These are phyloP conservation scores for Hyaloscypha hepaticicola DNA, from an alignment of 495 filamentous ascomycete species.

Conservation along the genomic window DNA sequence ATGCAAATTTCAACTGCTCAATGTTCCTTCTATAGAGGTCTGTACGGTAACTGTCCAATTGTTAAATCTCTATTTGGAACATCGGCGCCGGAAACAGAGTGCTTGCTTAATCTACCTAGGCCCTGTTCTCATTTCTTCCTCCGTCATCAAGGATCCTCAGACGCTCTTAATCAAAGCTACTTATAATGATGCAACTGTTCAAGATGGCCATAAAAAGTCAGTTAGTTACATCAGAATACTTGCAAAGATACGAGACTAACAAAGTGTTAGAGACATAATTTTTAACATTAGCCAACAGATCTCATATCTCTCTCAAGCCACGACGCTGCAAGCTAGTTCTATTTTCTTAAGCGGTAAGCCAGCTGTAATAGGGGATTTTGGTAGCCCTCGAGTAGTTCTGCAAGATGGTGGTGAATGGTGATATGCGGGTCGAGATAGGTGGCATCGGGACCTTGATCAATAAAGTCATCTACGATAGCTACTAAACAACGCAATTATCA, in stretches of 20 bases:
- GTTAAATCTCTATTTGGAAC: not conserved
- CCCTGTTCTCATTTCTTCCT: constrained; percentile 36
- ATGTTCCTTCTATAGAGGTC: constrained; percentile 27
- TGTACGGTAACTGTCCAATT: not conserved
- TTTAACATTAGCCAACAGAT: constrained; percentile 30
- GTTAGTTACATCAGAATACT: not conserved
- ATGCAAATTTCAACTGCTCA: constrained; percentile 40
- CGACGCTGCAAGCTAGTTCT: constrained; percentile 25
- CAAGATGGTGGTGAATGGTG: constrained; percentile 60
- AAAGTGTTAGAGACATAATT: constrained; percentile 34
- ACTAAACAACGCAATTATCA: too few species aligned
- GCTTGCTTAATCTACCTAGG: constrained; percentile 23
- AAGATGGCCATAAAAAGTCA: constrained; percentile 35
- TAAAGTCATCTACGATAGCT: not conserved
- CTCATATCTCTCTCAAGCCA: constrained; percentile 19
- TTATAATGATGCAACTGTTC: constrained; percentile 42
- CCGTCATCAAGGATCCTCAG: constrained; percentile 15
- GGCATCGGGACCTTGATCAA: constrained; percentile 27
- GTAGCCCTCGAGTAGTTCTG: constrained; percentile 55
- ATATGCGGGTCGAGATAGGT: constrained; percentile 57
- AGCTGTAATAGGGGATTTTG: constrained; percentile 35
- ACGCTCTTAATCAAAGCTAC: constrained; percentile 35
- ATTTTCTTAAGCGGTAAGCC: constrained; percentile 34
- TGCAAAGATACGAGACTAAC: not conserved
- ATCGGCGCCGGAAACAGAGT: not conserved